These are phyloP conservation scores for Trichoderma sp. DNA, from an alignment of 2,329 filamentous ascomycete genomes.

Conservation along the genomic window DNA sequence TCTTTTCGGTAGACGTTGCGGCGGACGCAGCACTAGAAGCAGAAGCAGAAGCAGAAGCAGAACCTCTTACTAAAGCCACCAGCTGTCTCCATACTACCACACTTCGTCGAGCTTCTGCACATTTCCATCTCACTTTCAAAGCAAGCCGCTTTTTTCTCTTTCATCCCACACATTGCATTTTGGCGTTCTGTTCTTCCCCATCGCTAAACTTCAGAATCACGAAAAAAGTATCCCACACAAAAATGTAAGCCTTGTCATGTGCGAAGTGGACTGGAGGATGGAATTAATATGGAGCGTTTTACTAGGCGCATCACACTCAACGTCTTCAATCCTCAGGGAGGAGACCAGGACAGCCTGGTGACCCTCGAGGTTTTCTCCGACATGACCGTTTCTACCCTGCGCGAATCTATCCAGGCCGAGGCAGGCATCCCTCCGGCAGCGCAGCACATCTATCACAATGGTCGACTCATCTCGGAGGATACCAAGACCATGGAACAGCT, in stretches of 20 bases:
- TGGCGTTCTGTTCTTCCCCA: neutral
- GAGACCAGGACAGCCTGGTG: conserved; percentile 72
- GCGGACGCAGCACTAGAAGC: neutral
- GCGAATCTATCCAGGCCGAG: conserved; percentile 86
- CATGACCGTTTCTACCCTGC: conserved; percentile 83
- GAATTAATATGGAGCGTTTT: conserved; percentile 6
- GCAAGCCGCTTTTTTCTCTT: neutral
- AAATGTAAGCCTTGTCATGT: conserved; percentile 22
- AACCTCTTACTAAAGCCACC: conserved; percentile 6
- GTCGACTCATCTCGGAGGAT: conserved; percentile 76
- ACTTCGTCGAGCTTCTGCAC: conserved; percentile 1
- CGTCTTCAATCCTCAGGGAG: conserved; percentile 73
- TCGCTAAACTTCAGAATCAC: neutral
- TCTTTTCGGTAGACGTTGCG: neutral
- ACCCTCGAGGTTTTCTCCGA: conserved; percentile 80
- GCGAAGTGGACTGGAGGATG: neutral
- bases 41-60: neutral
- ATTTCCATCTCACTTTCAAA: conserved; percentile 5
- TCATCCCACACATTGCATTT: neutral
- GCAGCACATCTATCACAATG: conserved; percentile 91
- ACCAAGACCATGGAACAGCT: conserved; percentile 80
- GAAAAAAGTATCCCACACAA: neutral
- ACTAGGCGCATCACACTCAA: conserved; percentile 84
- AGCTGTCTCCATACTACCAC: neutral
- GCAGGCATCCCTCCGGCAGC: conserved; percentile 70